Base-by-base conservation (phyloP, 768 basidiomycete species). In the Agaricus sinodeliciosus region DNA sequence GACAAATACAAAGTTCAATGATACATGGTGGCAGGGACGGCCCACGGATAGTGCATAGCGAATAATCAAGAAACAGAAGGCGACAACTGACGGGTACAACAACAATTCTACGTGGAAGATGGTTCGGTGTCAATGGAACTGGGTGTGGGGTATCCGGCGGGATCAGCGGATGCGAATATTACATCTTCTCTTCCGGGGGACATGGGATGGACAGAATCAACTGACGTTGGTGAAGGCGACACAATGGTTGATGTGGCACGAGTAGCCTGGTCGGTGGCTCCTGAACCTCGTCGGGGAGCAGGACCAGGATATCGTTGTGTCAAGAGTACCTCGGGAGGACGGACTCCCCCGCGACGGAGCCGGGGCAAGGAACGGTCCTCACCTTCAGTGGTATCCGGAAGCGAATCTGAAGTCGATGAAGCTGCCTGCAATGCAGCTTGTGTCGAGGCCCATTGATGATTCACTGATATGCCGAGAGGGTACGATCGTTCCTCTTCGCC, bases 331-430 rank as follows among this genome's bases (percentile, higher is more conserved):
- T 87, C 86, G 0, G 84, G 82, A 4, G 84, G 77, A 4, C 80
- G 77, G 4, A 87, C 61, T 2, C 84, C 81, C n/a, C 85, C 83
- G 2, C 85, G 78, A 44, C 85, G 79, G 40, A 87, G 67, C 39
- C 40, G 49, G 19, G 43, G 52, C 27, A 45, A 44, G 25, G 48
- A 51, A 22, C 44, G 52, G 18, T 45, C 49, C 15, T 43, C 48
- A 25, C n/a, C 25, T 13, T 45, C 37, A 13, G 9, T 18, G 43
- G 36, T 39, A 13, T 44, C 36, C 2, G 31, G n/a, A 15, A 18
- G 43, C 9, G 34, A 6, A 13, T 48, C 48, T 16, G 40, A 26
- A 18, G 34, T 12, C 9, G 26, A 43, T 12, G 35, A 22, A 41
- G 22, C 35, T 46, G 47, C 42, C 27, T 40, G 45, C 40, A 36